Conservation (phyloP, 257 asterid genomes). For the Prunella vulgaris region DNA sequence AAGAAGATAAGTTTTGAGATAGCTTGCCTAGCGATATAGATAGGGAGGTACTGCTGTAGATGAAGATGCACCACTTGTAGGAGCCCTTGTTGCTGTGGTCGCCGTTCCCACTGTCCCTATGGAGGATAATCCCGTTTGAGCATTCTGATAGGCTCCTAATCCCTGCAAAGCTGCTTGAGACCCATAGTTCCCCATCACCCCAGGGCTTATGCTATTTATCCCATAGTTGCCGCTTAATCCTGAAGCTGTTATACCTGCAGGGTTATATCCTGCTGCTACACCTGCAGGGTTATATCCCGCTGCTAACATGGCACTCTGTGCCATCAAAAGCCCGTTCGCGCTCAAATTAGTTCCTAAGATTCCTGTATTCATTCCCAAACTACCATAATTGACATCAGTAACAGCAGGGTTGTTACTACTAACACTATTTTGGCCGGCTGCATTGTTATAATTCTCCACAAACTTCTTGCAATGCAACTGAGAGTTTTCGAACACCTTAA, state of each 20-base stretch:
- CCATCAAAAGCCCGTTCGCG: constrained; percentile 44
- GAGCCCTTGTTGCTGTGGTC: constrained; percentile 30
- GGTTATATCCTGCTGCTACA: constrained; percentile 37
- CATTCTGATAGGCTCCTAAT: constrained; percentile 41
- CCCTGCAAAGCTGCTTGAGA: constrained; percentile 56
- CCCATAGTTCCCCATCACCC: constrained; percentile 49
- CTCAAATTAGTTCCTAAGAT: constrained; percentile 28
- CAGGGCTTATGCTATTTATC: constrained; percentile 35
- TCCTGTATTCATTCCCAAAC: constrained; percentile 36
- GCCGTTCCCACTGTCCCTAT: constrained; percentile 31
- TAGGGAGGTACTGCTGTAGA: constrained; percentile 35
- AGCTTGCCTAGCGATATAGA: constrained; percentile 43
- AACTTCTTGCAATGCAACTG: constrained; percentile 70
- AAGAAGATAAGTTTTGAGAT: neutral
- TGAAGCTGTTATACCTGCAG: constrained; percentile 27
- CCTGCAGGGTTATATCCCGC: constrained; percentile 38
- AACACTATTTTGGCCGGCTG: constrained; percentile 8
- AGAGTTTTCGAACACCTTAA: constrained; percentile 59
- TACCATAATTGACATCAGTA: constrained; percentile 31
- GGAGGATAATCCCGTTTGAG: constrained; percentile 35
- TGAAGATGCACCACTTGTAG: constrained; percentile 30
- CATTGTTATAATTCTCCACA: constrained; percentile 34
- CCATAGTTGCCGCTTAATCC: constrained; percentile 43
- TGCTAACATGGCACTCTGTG: constrained; percentile 46
- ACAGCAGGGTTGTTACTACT: constrained; percentile 14